A percentile compares a stretch with the other conserved stretches of the same genome.
phyloP scores from a whole-genome alignment of 2,329 filamentous ascomycete species.

The Pseudocercospora vitis region DNA sequence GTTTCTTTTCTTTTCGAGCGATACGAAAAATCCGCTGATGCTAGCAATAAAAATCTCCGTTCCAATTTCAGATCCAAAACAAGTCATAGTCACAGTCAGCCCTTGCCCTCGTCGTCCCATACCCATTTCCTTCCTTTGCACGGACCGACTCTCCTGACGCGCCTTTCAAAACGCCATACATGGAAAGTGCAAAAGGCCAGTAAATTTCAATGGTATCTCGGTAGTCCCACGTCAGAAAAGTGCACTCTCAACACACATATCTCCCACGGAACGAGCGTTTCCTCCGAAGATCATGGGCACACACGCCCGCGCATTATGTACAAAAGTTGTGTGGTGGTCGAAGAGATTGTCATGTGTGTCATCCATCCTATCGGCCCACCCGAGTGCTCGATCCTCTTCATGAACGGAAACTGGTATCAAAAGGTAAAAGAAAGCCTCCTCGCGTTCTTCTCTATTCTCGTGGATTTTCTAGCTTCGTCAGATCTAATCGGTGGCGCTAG shows the following conservation, averaged over 20 bases:
- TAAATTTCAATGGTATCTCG: neutral
- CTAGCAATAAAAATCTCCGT: too few relatives aligned
- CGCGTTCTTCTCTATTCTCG: slow-evolving; percentile 11
- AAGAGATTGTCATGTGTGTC: too few relatives aligned
- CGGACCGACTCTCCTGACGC: neutral
- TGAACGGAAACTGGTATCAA: slow-evolving; percentile 11
- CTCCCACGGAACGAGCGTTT: neutral
- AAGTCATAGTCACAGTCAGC: too few relatives aligned
- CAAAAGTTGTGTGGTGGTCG: slow-evolving; percentile 3
- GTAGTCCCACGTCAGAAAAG: too few relatives aligned
- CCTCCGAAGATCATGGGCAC: too few relatives aligned
- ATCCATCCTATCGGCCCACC: neutral
- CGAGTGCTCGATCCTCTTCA: neutral
- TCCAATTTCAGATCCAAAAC: too few relatives aligned
- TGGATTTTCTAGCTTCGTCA: slow-evolving; percentile 2
- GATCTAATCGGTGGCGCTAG: slow-evolving; percentile 9
- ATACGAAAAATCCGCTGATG: too few relatives aligned
- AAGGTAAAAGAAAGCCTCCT: too few relatives aligned
- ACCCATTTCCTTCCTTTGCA: neutral
- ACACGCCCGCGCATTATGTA: slow-evolving; percentile 4
- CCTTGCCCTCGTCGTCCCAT: too few relatives aligned
- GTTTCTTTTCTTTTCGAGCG: too few relatives aligned
- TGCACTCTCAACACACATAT: too few relatives aligned
- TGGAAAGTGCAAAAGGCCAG: too few relatives aligned
- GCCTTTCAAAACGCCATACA: neutral